phyloP scores from a whole-genome alignment of 768 basidiomycete species.

The Calvatia gigantea region DNA sequence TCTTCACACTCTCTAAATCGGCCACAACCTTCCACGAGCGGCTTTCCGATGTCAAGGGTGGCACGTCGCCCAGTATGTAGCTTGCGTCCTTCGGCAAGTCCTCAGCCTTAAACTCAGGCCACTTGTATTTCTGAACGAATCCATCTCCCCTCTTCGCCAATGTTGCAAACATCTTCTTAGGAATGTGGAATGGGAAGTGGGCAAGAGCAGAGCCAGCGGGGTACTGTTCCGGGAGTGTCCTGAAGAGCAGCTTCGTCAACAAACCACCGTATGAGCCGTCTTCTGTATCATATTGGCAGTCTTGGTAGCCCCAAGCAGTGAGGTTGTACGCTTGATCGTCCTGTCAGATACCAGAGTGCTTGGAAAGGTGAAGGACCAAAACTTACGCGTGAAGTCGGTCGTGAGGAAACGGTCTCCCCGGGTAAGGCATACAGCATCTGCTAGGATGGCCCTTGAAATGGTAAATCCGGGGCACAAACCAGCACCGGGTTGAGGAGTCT shows the following conservation, averaged over 20 bases:
- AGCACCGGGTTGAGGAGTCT: slow-evolving; percentile 59
- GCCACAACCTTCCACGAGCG: slow-evolving; percentile 24
- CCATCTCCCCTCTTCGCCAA: slow-evolving; percentile 29
- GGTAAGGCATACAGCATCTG: slow-evolving; percentile 71
- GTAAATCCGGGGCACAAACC: slow-evolving; percentile 84
- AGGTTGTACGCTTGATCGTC: slow-evolving; percentile 55
- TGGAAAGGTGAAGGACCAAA: not conserved
- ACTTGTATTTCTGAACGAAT: slow-evolving; percentile 47
- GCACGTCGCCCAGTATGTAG: no score
- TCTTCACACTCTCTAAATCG: slow-evolving; percentile 29
- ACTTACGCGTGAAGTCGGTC: slow-evolving; percentile 70
- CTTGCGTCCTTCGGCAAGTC: not conserved
- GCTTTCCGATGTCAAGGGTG: slow-evolving; percentile 2
- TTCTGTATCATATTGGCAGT: slow-evolving; percentile 57
- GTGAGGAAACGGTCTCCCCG: slow-evolving; percentile 82
- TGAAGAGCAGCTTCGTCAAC: slow-evolving; percentile 70
- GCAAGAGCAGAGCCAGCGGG: slow-evolving; percentile 62
- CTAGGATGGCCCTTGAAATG: slow-evolving; percentile 79
- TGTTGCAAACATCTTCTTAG: slow-evolving; percentile 40
- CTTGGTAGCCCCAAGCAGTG: slow-evolving; percentile 76
- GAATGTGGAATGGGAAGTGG: slow-evolving; percentile 79
- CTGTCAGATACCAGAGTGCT: not conserved
- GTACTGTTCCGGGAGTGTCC: slow-evolving; percentile 67
- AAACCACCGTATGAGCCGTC: slow-evolving; percentile 78
- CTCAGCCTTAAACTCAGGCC: slow-evolving; percentile 37